Base-by-base conservation (phyloP, 1,284 basidiomycete genomes). In the Puccinia polysora region DNA sequence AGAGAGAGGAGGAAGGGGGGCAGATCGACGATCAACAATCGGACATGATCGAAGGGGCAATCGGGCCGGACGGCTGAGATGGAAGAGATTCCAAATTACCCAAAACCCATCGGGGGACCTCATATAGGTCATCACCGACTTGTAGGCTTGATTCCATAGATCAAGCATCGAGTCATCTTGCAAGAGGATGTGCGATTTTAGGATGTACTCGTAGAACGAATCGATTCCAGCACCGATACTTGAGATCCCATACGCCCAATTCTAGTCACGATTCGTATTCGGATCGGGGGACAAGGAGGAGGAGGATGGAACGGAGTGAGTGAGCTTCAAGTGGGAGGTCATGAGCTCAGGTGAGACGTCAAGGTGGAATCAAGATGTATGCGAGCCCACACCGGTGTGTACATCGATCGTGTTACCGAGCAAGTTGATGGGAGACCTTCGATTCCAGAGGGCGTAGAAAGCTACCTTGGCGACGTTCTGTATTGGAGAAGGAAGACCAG, bases 181-280 rank as follows among this genome's bases (percentile, higher is more conserved):
- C 0, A 76, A 69, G 32, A 77, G 52, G 58, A 75, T 59, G 20
- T 53, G 65, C 87, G 88, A 90, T 78, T 89, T 90, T 56, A 90
- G 79, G 18, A 89, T 90, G 79, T 93, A 95, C 80, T 97, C 93
- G 78, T 89, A 93, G 79, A 93, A 95, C 8, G 90, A 92, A 79
- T 96, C 92, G 63, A 94, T 87, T 0, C 93, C 93, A 14, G 93
- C 93, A 32, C 93, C 92, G 40, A 93, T 89, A 4, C 89, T 86
- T 38, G 86, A 88, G 4, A 88, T 74, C 2, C 63, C 74, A 32
- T 78, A 75, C 12, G 77, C 67, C 78, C 78, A 79, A 23, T 40
- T 43, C 69, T 71, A 38, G 6, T 10, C 6, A 50, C 5, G 40
- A 36, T 15, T 7, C 20, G 49, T 52, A 10, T 10, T 0, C 76